phyloP scores from a whole-genome alignment of 139 green algal genomes.

The Coelastrella sp. region DNA sequence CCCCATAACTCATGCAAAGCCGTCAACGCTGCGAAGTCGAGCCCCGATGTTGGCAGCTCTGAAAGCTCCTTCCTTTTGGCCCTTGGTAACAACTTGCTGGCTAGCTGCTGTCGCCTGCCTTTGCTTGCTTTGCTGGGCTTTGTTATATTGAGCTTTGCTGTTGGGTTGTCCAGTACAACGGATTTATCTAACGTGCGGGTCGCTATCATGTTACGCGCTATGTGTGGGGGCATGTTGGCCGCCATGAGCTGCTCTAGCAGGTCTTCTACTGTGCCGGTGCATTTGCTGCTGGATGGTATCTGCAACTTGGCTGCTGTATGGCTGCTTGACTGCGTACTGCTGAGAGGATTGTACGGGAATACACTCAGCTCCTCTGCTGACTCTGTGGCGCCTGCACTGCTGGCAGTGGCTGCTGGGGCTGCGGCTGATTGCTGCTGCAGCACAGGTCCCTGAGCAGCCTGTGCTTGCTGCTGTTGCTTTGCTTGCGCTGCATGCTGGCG shows the following conservation, averaged over 20 bases:
- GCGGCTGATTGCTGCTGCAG: constrained; percentile 9
- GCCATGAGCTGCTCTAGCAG: constrained; percentile 45
- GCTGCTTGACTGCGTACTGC: not conserved
- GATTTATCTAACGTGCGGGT: constrained; percentile 30
- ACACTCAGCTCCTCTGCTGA: constrained; percentile 12
- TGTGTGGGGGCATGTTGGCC: constrained; percentile 37
- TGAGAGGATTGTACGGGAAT: constrained; percentile 41
- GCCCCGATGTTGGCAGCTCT: not conserved
- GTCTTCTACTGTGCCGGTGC: constrained; percentile 31
- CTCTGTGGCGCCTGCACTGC: not conserved
- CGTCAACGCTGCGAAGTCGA: constrained; percentile 9
- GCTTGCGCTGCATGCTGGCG: not conserved
- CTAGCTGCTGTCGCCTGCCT: not conserved
- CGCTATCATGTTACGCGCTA: constrained; percentile 27
- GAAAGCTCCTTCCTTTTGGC: not conserved
- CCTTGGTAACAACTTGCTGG: constrained; percentile 12
- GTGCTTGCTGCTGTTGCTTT: not conserved
- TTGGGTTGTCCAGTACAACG: constrained; percentile 57
- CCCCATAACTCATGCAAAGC: constrained; percentile 28
- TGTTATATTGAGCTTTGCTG: constrained; percentile 1
- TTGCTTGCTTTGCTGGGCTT: not conserved
- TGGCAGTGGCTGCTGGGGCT: not conserved
- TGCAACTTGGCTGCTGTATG: not conserved
- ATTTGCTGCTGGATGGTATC: not conserved
- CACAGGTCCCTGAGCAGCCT: not conserved